Conservation (phyloP, 2,329 filamentous ascomycete genomes). For the Knoxdaviesia capensis region DNA sequence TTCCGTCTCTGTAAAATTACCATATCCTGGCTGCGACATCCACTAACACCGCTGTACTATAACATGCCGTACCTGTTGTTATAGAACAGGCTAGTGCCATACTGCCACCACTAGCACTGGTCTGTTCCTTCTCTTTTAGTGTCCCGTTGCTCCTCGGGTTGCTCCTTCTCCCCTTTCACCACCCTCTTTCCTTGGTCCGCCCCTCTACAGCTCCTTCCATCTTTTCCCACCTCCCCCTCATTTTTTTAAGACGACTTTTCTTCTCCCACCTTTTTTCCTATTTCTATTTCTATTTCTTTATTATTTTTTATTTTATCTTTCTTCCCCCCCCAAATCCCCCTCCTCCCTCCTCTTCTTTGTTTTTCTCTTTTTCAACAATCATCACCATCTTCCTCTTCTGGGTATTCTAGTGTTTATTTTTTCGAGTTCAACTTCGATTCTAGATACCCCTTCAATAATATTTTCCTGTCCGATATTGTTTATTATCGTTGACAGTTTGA, state of each 20-base stretch:
- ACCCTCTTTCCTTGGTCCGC: constrained; percentile 3
- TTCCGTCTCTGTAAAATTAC: not conserved
- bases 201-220: not conserved
- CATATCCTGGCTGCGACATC: no score
- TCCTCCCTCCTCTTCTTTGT: constrained; percentile 3
- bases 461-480: not conserved
- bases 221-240: not conserved
- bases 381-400: not conserved
- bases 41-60: no score
- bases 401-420: not conserved
- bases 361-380: not conserved
- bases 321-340: constrained; percentile 3
- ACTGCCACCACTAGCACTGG: constrained; percentile 1
- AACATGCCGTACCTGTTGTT: constrained; percentile 2
- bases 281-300: not conserved
- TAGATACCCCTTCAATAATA: not conserved
- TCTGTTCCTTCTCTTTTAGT: not conserved
- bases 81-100: constrained; percentile 3
- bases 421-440: not conserved
- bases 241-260: not conserved
- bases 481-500: no score
- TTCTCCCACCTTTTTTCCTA: not conserved
- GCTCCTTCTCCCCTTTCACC: not conserved
- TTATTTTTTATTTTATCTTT: not conserved
- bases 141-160: not conserved